Percentiles rank a stretch among this genome's conserved stretches.
Conservation (phyloP, 495 filamentous ascomycete species). For the Hyphodiscus hymeniophilus region DNA sequence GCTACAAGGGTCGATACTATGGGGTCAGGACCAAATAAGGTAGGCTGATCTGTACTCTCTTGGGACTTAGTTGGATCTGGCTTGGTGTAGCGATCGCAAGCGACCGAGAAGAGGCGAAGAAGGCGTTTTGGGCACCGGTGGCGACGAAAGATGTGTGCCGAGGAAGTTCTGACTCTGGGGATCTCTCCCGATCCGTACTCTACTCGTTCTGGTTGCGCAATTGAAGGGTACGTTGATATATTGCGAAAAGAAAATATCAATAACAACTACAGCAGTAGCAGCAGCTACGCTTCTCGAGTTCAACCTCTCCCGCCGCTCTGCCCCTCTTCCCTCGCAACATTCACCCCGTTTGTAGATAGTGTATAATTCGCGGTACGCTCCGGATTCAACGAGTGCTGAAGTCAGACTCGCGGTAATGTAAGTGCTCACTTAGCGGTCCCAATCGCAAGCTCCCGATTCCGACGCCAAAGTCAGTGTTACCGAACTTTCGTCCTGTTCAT, state of each 20-base stretch:
- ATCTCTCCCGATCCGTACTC: not conserved
- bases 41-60: slow-evolving; percentile 6
- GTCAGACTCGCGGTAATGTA: too few relatives aligned
- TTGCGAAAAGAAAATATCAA: too few relatives aligned
- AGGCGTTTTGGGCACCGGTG: not conserved
- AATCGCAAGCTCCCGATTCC: not conserved
- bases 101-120: not conserved
- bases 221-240: too few relatives aligned
- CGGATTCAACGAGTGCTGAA: too few relatives aligned
- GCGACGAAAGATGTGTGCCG: not conserved
- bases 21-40: slow-evolving; percentile 6
- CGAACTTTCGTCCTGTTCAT: not conserved
- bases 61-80: not conserved
- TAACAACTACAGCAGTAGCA: too few relatives aligned
- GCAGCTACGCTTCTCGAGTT: too few relatives aligned
- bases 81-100: slow-evolving; percentile 1
- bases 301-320: not conserved
- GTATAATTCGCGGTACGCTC: too few relatives aligned
- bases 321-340: not conserved
- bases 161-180: not conserved
- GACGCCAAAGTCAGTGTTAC: not conserved
- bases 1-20: too few relatives aligned
- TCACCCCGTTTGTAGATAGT: too few relatives aligned
- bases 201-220: too few relatives aligned
- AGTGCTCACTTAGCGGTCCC: too few relatives aligned